Conservation (phyloP, 164 flowering plant species). For the Amborella trichopoda region DNA sequence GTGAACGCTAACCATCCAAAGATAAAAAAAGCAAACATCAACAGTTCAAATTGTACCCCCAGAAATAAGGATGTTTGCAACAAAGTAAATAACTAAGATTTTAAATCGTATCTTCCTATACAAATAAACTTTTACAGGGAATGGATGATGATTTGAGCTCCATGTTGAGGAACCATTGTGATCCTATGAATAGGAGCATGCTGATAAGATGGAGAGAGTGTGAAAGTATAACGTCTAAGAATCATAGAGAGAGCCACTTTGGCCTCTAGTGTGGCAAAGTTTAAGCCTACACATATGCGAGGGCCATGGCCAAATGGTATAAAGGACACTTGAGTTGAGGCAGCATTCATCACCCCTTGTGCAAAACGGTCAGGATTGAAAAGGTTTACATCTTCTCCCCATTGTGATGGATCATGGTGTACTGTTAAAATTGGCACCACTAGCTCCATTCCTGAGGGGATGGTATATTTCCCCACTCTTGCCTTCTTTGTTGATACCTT, state of each 20-base stretch:
- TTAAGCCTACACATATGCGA: slow-evolving; percentile 83
- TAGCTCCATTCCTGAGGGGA: slow-evolving; percentile 72
- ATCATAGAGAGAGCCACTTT: slow-evolving; percentile 57
- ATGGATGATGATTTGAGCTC: too few species aligned
- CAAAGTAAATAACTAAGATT: too few species aligned
- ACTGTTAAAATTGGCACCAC: slow-evolving; percentile 86
- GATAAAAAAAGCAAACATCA: too few species aligned
- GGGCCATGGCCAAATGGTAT: slow-evolving; percentile 88
- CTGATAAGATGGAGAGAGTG: too few species aligned
- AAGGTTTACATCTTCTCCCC: slow-evolving; percentile 77
- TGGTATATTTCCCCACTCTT: slow-evolving; percentile 52
- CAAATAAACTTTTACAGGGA: too few species aligned
- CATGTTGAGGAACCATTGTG: too few species aligned
- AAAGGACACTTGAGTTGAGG: slow-evolving; percentile 71
- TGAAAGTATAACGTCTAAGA: slow-evolving; percentile 55
- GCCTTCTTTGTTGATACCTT: slow-evolving; percentile 65
- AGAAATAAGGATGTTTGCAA: too few species aligned
- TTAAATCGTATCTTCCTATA: too few species aligned
- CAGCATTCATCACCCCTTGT: slow-evolving; percentile 66
- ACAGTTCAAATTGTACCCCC: too few species aligned
- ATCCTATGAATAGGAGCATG: too few species aligned
- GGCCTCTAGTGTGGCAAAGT: slow-evolving; percentile 68
- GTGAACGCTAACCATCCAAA: too few species aligned
- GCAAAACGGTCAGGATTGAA: slow-evolving; percentile 82
- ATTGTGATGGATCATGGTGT: slow-evolving; percentile 71